Evolutionary conservation across 1,139 yeast species (phyloP).

Genomic region (Hansenula sp.): DNA sequence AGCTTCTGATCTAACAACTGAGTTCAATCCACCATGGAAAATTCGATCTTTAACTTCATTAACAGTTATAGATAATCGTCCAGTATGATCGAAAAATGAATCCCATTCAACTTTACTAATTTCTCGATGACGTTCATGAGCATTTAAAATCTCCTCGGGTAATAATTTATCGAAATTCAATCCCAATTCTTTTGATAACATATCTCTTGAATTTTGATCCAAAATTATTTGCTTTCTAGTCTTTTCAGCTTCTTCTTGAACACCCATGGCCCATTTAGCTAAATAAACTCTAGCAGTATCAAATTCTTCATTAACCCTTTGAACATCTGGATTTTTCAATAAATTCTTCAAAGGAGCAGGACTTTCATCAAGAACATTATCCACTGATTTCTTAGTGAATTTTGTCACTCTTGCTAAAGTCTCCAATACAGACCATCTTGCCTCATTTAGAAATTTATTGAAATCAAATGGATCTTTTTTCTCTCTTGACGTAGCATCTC

Average conservation of each 20-base stretch:
- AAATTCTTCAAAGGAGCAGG: slow-evolving; percentile 61
- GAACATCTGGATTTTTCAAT: slow-evolving; percentile 75
- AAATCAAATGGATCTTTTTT: slow-evolving; percentile 29
- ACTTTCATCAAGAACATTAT: slow-evolving; percentile 61
- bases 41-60: slow-evolving; percentile 76
- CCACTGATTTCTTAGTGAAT: slow-evolving; percentile 26
- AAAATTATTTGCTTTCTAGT: slow-evolving; percentile 55
- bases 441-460: slow-evolving; percentile 51
- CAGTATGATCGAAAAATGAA: slow-evolving; percentile 74
- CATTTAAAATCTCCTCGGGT: slow-evolving; percentile 54
- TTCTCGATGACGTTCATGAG: slow-evolving; percentile 60
- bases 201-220: slow-evolving; percentile 54
- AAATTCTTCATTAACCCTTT: slow-evolving; percentile 79
- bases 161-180: slow-evolving; percentile 46
- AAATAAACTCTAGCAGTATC: slow-evolving; percentile 88
- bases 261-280: slow-evolving; percentile 97
- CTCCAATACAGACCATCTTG: slow-evolving; percentile 85
- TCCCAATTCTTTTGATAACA: slow-evolving; percentile 65
- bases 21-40: slow-evolving; percentile 84
- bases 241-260: slow-evolving; percentile 87
- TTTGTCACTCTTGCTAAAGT: slow-evolving; percentile 81
- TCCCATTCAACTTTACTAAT: slow-evolving; percentile 77
- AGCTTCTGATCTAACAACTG: slow-evolving; percentile 61
- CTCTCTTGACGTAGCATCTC: slow-evolving; percentile 16
- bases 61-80: slow-evolving; percentile 65